Conservation (phyloP, 371 early-diverging fungal species). For the Syncephalastrum racemosum region DNA sequence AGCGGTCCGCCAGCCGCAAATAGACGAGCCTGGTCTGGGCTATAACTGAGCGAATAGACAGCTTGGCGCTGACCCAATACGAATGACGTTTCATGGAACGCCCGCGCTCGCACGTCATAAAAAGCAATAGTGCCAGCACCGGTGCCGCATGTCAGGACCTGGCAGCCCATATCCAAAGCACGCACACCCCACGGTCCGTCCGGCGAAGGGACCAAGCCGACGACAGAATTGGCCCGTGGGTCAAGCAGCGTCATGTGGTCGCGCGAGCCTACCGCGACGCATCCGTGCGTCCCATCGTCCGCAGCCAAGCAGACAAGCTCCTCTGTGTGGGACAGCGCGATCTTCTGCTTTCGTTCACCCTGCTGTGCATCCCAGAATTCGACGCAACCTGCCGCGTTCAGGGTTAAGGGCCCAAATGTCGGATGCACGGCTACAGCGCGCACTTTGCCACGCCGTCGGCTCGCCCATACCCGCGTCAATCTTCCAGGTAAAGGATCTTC, state of each 20-base stretch:
- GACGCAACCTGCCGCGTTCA: too few species aligned
- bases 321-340: slow-evolving; percentile 36
- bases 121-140: slow-evolving; percentile 47
- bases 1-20: slow-evolving; percentile 71
- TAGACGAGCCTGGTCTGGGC: slow-evolving; percentile 39
- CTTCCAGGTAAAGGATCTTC: too few species aligned
- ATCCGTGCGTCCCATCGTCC: slow-evolving; percentile 26
- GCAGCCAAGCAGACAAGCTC: slow-evolving; percentile 61
- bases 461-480: too few species aligned
- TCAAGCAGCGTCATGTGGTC: slow-evolving; percentile 61
- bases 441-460: too few species aligned
- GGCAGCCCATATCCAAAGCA: slow-evolving; percentile 47
- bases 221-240: slow-evolving; percentile 40
- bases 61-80: slow-evolving; percentile 49
- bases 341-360: background rate
- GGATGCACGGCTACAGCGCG: too few species aligned
- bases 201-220: slow-evolving; percentile 46
- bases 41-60: slow-evolving; percentile 57
- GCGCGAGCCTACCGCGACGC: slow-evolving; percentile 64
- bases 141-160: slow-evolving; percentile 60
- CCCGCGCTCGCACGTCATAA: slow-evolving; percentile 48
- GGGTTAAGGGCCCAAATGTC: too few species aligned
- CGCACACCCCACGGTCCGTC: slow-evolving; percentile 77
- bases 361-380: too few species aligned
- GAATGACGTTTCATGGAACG: slow-evolving; percentile 11